These are phyloP conservation scores for Leccinum griseonigrum DNA, from an alignment of 1,284 basidiomycete species.

Conservation along the genomic window DNA sequence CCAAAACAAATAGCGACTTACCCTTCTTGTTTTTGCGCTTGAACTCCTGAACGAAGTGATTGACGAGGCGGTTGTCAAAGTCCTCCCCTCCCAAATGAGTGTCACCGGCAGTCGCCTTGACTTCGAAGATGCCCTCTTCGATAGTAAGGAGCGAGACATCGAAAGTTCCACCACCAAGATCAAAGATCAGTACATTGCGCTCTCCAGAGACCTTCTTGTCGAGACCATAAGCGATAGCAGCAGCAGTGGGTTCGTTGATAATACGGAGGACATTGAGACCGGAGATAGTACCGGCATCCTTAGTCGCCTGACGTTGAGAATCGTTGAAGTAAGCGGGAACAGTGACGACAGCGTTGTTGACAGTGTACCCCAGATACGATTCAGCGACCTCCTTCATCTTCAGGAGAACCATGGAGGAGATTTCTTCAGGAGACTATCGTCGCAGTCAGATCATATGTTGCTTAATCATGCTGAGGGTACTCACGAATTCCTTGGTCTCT, in stretches of 20 bases:
- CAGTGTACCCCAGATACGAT: constrained; percentile 86
- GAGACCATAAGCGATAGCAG: constrained; percentile 93
- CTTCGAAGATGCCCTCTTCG: constrained; percentile 98
- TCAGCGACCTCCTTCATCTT: constrained; percentile 99
- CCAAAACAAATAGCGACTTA: constrained; percentile 30
- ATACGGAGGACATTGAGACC: constrained; percentile 94
- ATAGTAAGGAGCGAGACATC: constrained; percentile 98
- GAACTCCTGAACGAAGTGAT: constrained; percentile 98
- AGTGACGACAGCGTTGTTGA: constrained; percentile 90
- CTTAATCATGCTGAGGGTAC: constrained; percentile 31
- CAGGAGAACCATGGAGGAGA: constrained; percentile 94
- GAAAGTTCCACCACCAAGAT: constrained; percentile 98
- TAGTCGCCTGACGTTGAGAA: constrained; percentile 94
- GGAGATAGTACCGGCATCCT: constrained; percentile 89
- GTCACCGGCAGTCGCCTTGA: constrained; percentile 98
- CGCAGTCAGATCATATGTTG: constrained; percentile 14
- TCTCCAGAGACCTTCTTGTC: constrained; percentile 86
- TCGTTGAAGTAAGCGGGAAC: constrained; percentile 99
- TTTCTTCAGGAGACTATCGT: constrained; percentile 86
- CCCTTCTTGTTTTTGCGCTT: constrained; percentile 99
- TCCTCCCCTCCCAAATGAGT: constrained; percentile 99
- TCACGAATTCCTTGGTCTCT: constrained; percentile 89
- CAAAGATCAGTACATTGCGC: constrained; percentile 95
- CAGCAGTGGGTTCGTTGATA: constrained; percentile 95
- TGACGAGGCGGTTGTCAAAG: constrained; percentile 98